Percentiles rank a stretch among this genome's conserved stretches.
Evolutionary conservation across 225 moss, liverwort and hornwort genomes (phyloP).

Genomic region (Polytrichum commune): DNA sequence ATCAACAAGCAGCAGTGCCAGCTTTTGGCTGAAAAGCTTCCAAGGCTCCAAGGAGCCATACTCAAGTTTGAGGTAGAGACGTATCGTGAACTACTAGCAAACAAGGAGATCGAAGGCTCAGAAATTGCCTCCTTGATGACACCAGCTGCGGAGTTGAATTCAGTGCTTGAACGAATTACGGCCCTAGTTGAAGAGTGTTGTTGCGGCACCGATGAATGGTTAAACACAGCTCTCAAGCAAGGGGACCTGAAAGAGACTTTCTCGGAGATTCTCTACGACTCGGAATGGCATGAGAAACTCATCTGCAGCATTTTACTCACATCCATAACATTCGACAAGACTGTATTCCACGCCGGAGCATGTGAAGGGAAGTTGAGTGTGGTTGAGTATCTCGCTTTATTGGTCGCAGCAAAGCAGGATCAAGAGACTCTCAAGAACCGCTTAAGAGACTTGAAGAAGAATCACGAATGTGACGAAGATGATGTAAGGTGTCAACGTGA

Average conservation of each 20-base stretch:
- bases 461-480: constrained; percentile 2
- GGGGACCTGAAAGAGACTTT: constrained; percentile 6
- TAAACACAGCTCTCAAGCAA: constrained; percentile 5
- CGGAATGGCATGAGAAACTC: background rate
- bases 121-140: background rate
- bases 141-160: constrained; percentile 2
- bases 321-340: background rate
- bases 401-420: constrained; percentile 4
- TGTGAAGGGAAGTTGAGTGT: background rate
- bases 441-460: background rate
- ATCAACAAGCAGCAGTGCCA: constrained; percentile 15
- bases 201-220: background rate
- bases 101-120: background rate
- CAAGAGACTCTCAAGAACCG: constrained; percentile 1
- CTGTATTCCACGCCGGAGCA: background rate
- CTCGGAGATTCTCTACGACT: constrained; percentile 1
- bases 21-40: background rate
- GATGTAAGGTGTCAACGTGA: background rate
- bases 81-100: background rate
- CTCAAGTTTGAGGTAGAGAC: background rate
- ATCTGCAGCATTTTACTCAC: background rate
- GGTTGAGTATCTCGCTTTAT: background rate
- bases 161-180: background rate
- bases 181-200: background rate
- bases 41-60: background rate